These are phyloP conservation scores for Gnaphalium uliginosum DNA, from an alignment of 129 eudicot genomes.

Conservation along the genomic window DNA sequence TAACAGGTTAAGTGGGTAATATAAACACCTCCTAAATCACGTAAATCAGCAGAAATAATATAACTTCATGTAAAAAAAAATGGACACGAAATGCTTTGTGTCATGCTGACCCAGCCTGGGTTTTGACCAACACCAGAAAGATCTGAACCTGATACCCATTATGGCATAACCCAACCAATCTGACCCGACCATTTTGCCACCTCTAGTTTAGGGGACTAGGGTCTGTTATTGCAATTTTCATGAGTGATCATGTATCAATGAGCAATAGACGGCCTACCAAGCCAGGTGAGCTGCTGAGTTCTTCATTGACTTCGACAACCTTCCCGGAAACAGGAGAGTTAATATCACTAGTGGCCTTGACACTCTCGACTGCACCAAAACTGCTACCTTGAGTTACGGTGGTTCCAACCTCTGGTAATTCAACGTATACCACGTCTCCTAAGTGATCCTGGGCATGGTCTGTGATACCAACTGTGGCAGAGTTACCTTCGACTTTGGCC, in stretches of 20 bases:
- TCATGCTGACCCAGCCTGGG: no score
- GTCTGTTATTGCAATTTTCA: background rate
- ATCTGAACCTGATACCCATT: background rate
- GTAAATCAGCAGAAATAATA: background rate
- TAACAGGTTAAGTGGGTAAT: background rate
- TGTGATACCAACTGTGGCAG: slow-evolving; percentile 77
- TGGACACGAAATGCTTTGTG: no score
- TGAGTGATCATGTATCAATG: background rate
- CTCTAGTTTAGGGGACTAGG: background rate
- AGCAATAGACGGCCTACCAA: slow-evolving; percentile 46
- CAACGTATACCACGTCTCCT: slow-evolving; percentile 91
- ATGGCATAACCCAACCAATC: background rate
- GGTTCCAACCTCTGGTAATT: slow-evolving; percentile 66
- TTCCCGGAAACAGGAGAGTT: slow-evolving; percentile 91
- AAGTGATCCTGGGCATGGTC: slow-evolving; percentile 95
- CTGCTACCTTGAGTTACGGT: slow-evolving; percentile 59
- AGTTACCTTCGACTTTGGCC: slow-evolving; percentile 75
- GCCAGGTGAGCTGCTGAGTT: slow-evolving; percentile 67
- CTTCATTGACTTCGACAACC: slow-evolving; percentile 68
- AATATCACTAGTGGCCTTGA: slow-evolving; percentile 85
- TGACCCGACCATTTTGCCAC: background rate
- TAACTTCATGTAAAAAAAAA: background rate
- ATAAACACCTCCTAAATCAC: background rate
- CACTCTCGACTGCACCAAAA: slow-evolving; percentile 93
- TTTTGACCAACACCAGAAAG: no score